Conservation (phyloP, 352 stramenopile species). For the Phytophthora nicotianae region DNA sequence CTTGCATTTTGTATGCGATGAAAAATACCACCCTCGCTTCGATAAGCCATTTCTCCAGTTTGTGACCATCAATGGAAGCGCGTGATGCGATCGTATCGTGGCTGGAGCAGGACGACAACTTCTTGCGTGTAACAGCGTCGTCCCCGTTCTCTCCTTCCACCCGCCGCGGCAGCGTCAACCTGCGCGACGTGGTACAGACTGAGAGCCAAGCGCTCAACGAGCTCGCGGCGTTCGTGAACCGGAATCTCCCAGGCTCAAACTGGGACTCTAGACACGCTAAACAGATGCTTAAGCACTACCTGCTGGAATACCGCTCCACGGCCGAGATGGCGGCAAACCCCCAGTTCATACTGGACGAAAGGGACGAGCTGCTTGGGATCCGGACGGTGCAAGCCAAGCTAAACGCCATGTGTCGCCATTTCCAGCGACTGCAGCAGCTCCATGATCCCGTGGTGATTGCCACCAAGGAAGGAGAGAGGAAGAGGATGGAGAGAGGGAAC, state of each 20-base stretch:
- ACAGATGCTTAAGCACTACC: conserved; percentile 19
- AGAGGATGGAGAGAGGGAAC: background rate
- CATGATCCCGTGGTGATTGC: conserved; percentile 1
- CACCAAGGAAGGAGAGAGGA: background rate
- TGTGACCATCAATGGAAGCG: conserved; percentile 6
- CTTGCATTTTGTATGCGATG: conserved; percentile 14
- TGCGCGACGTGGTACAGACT: conserved; percentile 6
- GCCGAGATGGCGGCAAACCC: background rate
- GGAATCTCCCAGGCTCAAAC: background rate
- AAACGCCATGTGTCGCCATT: conserved; percentile 21
- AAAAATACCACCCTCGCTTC: background rate
- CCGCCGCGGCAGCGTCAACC: background rate
- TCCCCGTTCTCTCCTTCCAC: conserved; percentile 8
- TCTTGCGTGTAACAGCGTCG: conserved; percentile 8
- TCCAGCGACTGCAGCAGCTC: conserved; percentile 12
- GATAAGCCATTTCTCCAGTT: background rate
- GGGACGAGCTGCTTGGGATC: conserved; percentile 6
- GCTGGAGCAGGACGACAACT: conserved; percentile 25
- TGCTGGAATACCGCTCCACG: conserved; percentile 14
- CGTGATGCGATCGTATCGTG: conserved; percentile 26
- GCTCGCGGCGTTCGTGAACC: conserved; percentile 21
- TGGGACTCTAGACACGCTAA: conserved; percentile 11
- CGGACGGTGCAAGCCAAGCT: conserved; percentile 16
- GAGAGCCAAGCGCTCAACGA: conserved; percentile 6
- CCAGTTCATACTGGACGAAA: conserved; percentile 4